Base-by-base conservation (phyloP, 352 stramenopile genomes). In the Blastocystis sp. region DNA sequence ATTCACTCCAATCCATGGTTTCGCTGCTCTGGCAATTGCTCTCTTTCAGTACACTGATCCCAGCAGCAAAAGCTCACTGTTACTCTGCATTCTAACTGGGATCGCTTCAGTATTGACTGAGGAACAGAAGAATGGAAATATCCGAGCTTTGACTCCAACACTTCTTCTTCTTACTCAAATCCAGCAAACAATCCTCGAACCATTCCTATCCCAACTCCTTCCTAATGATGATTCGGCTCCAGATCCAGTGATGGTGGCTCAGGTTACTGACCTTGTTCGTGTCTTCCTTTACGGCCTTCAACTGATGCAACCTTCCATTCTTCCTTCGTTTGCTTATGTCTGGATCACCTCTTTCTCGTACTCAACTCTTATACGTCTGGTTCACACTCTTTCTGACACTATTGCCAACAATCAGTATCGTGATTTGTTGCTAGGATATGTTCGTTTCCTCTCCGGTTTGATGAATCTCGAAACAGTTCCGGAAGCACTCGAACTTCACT, bases 261-360 rank as follows among this genome's bases (percentile, higher is more conserved):
- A 65, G 51, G 27, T 49, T 9, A 83, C 51, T n/a, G 71, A 83
- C 49, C 37, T 66, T 43, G 3, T 43, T 3, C 71, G 71, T 42
- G 51, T 83, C 9, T 54, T 83, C 27, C 71, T 83, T 29, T 42
- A 83, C 35, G 71, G 71, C 6, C 54, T 83, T n/a, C 71, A 65
- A 32, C 71, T 57, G 11, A 65, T 43, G 51, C 71, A 83, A 49
- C 71, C 71, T 12, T 16, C 51, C 0, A 46, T 65, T 2, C 46
- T 83, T 1, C 71, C 71, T 42, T 51, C 54, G 19, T 83, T 52
- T 35, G 9, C 52, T 19, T 83, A 66, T 27, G 49, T 9, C 0
- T 66, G 46, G 71, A 0, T 46, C 2, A 14, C 71, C 27, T 29
- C 24, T 7, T 11, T 52, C 51, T 63, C 71, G 12, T 83, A 52